These are phyloP conservation scores for Silene latifolia DNA, from an alignment of 148 eudicot species.

Conservation along the genomic window DNA sequence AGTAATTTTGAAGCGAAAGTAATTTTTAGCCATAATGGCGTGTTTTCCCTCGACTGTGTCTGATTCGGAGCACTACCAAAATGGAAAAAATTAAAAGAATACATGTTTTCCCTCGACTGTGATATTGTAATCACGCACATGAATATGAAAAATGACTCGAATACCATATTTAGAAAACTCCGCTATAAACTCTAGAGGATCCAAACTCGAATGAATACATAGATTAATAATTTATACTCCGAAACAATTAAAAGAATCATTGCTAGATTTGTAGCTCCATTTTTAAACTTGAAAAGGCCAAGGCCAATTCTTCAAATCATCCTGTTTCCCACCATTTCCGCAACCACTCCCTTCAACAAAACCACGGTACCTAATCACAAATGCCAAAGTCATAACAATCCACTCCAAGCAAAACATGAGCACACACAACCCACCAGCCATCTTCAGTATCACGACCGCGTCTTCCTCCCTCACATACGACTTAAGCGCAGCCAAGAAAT, in stretches of 20 bases:
- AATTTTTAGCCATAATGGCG: too few relatives aligned
- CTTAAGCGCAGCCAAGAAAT: constrained; percentile 32
- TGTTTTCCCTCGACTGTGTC: too few relatives aligned
- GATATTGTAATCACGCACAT: too few relatives aligned
- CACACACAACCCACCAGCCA: constrained; percentile 46
- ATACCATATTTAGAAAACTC: too few relatives aligned
- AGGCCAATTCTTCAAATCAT: constrained; percentile 34
- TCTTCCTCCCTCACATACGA: constrained; percentile 43
- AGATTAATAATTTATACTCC: not conserved
- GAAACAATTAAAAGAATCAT: not conserved
- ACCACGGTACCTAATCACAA: constrained; percentile 33
- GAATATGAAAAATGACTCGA: too few relatives aligned
- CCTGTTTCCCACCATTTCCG: constrained; percentile 6
- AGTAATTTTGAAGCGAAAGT: too few relatives aligned
- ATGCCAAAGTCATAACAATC: constrained; percentile 41
- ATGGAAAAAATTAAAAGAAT: too few relatives aligned
- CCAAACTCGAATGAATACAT: not conserved
- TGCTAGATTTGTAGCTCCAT: constrained; percentile 20
- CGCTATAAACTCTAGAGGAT: too few relatives aligned
- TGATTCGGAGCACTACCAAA: too few relatives aligned
- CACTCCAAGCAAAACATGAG: constrained; percentile 44
- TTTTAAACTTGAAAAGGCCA: constrained; percentile 31
- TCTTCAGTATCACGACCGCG: constrained; percentile 35
- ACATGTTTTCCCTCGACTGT: too few relatives aligned
- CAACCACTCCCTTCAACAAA: constrained; percentile 23